These are phyloP conservation scores for Pseudotulostoma volvatum DNA, from an alignment of 495 filamentous ascomycete genomes.

Conservation along the genomic window DNA sequence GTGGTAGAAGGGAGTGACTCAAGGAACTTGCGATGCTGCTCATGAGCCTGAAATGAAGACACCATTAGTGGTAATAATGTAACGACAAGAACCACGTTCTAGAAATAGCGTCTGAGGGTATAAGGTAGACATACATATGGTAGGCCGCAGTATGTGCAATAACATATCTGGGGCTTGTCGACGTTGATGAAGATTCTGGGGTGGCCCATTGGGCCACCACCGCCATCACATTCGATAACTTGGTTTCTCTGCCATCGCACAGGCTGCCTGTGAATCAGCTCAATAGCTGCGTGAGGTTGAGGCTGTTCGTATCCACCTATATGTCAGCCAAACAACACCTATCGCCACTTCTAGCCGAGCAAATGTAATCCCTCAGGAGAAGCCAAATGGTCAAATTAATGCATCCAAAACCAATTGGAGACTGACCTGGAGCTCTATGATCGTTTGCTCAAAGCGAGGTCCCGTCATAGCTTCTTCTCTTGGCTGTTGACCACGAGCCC, in stretches of 20 bases:
- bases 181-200: conserved; percentile 92
- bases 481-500: conserved; percentile 72
- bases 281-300: conserved; percentile 72
- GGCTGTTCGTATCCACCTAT: conserved; percentile 38
- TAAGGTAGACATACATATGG: conserved; percentile 57
- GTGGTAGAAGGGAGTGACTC: conserved; percentile 61
- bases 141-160: conserved; percentile 86
- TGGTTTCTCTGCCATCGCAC: conserved; percentile 77
- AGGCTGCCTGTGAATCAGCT: conserved; percentile 88
- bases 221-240: conserved; percentile 78
- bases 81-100: neutral
- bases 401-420: neutral
- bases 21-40: conserved; percentile 67
- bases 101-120: neutral
- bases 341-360: too few relatives aligned
- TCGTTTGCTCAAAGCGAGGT: conserved; percentile 91
- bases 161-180: conserved; percentile 85
- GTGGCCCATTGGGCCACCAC: conserved; percentile 82
- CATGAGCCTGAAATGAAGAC: conserved; percentile 48
- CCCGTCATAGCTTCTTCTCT: conserved; percentile 72
- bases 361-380: neutral
- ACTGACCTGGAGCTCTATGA: conserved; percentile 75
- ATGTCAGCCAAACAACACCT: neutral
- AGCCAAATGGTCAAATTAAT: neutral
- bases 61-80: conserved; percentile 1